Conservation (phyloP, 768 basidiomycete genomes). For the Lentinula detonsa region DNA sequence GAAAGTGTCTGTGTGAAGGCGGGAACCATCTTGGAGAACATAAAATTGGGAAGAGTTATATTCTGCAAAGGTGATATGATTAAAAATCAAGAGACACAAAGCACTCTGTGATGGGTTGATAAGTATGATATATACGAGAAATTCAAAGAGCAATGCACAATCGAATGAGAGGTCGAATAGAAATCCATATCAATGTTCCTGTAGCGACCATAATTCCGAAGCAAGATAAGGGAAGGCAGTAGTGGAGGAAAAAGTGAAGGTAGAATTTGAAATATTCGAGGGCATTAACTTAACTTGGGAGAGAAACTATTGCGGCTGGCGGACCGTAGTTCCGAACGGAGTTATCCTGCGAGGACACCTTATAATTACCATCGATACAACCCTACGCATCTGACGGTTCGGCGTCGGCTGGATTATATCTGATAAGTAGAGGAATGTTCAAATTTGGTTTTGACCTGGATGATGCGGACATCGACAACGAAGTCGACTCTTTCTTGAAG, state of each 20-base stretch:
- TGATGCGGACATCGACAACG: neutral
- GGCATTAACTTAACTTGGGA: neutral
- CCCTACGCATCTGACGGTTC: too few species aligned
- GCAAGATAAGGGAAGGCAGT: neutral
- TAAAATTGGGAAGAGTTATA: slow-evolving; percentile 53
- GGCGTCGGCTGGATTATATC: too few species aligned
- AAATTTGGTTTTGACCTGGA: neutral
- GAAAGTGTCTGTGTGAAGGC: slow-evolving; percentile 55
- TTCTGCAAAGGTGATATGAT: slow-evolving; percentile 25
- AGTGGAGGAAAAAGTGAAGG: neutral
- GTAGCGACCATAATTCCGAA: slow-evolving; percentile 15
- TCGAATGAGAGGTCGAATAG: slow-evolving; percentile 36
- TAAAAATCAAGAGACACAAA: slow-evolving; percentile 25
- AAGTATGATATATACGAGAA: neutral
- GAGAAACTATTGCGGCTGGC: too few species aligned
- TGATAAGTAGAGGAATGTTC: neutral
- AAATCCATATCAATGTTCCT: slow-evolving; percentile 40
- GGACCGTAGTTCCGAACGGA: too few species aligned
- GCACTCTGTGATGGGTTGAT: slow-evolving; percentile 22
- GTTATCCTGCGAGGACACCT: too few species aligned
- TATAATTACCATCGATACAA: too few species aligned
- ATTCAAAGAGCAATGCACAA: slow-evolving; percentile 22
- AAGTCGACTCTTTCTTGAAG: neutral
- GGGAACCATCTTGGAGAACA: slow-evolving; percentile 71
- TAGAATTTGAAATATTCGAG: neutral